A percentile compares a stretch with the other conserved stretches of the same genome.
Conservation (phyloP, 352 stramenopile species). For the Globisporangium nagaii region DNA sequence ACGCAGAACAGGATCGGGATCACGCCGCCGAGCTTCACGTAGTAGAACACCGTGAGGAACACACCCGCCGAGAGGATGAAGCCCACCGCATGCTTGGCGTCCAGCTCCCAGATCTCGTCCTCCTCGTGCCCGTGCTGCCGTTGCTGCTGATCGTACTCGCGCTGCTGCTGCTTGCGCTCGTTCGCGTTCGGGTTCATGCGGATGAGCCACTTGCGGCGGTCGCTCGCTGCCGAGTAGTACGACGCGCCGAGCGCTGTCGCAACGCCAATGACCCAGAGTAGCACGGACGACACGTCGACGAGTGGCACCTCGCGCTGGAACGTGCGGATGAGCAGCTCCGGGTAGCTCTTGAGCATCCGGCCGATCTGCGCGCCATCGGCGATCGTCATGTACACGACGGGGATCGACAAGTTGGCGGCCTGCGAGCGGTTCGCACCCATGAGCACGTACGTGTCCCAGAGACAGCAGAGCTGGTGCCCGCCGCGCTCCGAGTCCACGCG, state of each 20-base stretch:
- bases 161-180: slow-evolving; percentile 15
- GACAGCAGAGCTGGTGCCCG: slow-evolving; percentile 60
- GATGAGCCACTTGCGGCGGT: slow-evolving; percentile 11
- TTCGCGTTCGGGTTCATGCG: slow-evolving; percentile 15
- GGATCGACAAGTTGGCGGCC: slow-evolving; percentile 37
- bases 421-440: slow-evolving; percentile 59
- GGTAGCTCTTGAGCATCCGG: slow-evolving; percentile 26
- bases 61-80: slow-evolving; percentile 58
- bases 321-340: slow-evolving; percentile 34
- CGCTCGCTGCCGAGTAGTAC: slow-evolving; percentile 46
- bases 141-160: slow-evolving; percentile 20
- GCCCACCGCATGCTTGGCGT: slow-evolving; percentile 44
- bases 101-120: slow-evolving; percentile 56
- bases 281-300: slow-evolving; percentile 48
- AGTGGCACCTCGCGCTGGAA: slow-evolving; percentile 42
- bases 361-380: slow-evolving; percentile 42
- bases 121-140: slow-evolving; percentile 8
- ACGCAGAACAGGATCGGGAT: slow-evolving; percentile 71
- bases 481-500: slow-evolving; percentile 9
- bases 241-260: slow-evolving; percentile 47
- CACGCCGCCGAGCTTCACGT: slow-evolving; percentile 45
- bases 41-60: slow-evolving; percentile 72
- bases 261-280: slow-evolving; percentile 61
- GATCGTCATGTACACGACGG: slow-evolving; percentile 70
- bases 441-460: slow-evolving; percentile 76